These are phyloP conservation scores for Galerina sulciceps DNA, from an alignment of 768 basidiomycete species.

Conservation along the genomic window DNA sequence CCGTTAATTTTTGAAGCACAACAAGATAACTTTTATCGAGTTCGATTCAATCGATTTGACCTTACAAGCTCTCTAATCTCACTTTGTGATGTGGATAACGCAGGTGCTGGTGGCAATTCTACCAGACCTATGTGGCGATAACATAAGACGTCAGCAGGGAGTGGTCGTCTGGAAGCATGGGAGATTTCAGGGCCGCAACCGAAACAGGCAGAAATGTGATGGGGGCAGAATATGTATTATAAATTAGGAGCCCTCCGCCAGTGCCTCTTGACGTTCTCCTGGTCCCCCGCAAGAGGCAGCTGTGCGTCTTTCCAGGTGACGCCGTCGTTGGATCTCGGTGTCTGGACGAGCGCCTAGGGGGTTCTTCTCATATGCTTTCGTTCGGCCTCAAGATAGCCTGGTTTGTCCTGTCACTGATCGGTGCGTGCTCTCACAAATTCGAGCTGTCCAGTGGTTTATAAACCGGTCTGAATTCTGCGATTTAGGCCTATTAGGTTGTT, in stretches of 20 bases:
- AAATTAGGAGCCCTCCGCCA: too few species aligned
- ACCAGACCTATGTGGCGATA: background rate
- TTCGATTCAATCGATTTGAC: too few species aligned
- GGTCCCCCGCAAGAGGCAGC: background rate
- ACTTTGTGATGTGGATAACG: too few species aligned
- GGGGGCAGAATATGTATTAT: too few species aligned
- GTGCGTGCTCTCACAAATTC: slow-evolving; percentile 32
- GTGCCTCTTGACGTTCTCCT: too few species aligned
- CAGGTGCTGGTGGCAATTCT: too few species aligned
- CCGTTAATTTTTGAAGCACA: too few species aligned
- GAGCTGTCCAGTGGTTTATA: slow-evolving; percentile 1
- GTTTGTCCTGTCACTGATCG: slow-evolving; percentile 60
- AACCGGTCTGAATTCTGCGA: background rate
- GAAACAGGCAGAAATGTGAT: too few species aligned
- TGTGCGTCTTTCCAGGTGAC: background rate
- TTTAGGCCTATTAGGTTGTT: slow-evolving; percentile 55
- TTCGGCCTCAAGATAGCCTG: slow-evolving; percentile 60
- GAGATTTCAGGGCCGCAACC: background rate
- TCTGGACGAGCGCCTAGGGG: slow-evolving; percentile 1
- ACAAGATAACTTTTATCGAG: too few species aligned
- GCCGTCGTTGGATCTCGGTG: background rate
- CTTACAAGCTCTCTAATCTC: too few species aligned
- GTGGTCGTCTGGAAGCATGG: background rate
- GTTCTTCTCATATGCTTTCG: slow-evolving; percentile 47
- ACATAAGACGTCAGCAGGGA: background rate